A percentile compares a stretch with the other conserved stretches of the same genome.
Conservation (phyloP, 441 rosid species). For the Eugenia klotzschiana region DNA sequence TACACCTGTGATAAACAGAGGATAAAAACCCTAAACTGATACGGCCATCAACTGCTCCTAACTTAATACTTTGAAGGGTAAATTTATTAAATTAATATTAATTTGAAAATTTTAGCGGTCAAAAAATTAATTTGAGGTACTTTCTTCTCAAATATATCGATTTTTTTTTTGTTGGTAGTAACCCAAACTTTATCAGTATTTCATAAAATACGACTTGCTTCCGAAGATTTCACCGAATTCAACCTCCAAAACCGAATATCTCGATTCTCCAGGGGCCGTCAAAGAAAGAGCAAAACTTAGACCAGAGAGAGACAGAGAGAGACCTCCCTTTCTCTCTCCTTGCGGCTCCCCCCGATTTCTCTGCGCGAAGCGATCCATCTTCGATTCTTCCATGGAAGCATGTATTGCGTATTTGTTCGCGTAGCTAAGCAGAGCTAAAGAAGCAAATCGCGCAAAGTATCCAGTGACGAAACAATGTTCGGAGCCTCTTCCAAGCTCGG, state of each 20-base stretch:
- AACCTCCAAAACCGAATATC: neutral
- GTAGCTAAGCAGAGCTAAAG: neutral
- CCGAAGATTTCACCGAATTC: neutral
- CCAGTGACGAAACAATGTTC: slow-evolving; percentile 19
- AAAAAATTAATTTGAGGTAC: too few species aligned
- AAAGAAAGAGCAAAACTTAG: neutral
- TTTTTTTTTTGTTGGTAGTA: too few species aligned
- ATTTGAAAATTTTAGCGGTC: too few species aligned
- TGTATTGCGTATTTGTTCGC: neutral
- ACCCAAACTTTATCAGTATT: too few species aligned
- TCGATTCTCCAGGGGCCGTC: neutral
- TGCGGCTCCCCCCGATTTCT: neutral
- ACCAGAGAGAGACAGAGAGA: neutral
- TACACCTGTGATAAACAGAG: accelerated
- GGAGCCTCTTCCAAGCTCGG: slow-evolving; percentile 60
- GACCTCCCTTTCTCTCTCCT: neutral
- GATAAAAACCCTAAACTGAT: too few species aligned
- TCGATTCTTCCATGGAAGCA: neutral
- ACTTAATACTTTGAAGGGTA: too few species aligned
- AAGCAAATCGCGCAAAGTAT: neutral
- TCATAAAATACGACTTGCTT: neutral
- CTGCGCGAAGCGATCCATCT: neutral
- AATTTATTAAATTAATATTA: too few species aligned
- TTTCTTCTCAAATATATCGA: too few species aligned
- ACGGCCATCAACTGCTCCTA: too few species aligned